These are phyloP conservation scores for Aciculosporium take DNA, from an alignment of 2,329 filamentous ascomycete species.

Conservation along the genomic window DNA sequence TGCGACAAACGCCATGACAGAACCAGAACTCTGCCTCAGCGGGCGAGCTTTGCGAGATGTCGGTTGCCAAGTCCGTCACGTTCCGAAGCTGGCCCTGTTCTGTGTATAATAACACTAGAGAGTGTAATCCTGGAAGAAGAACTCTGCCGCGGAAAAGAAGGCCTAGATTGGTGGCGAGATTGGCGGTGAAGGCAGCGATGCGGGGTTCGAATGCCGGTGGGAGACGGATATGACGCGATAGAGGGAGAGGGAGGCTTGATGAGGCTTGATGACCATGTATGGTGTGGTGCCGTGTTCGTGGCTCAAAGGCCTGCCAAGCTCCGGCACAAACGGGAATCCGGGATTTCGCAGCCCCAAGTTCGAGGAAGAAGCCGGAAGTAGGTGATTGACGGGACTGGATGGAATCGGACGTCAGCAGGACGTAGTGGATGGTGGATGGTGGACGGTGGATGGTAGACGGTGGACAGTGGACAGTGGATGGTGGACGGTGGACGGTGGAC, in stretches of 20 bases:
- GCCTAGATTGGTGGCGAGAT: neutral
- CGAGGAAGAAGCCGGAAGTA: neutral
- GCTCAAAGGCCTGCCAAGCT: slow-evolving; percentile 1
- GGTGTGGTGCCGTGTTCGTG: slow-evolving; percentile 4
- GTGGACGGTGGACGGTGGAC: no score
- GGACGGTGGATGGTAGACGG: no score
- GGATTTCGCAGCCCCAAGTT: neutral
- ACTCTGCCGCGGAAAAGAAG: no score
- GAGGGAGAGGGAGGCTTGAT: slow-evolving; percentile 1
- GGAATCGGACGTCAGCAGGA: no score
- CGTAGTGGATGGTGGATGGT: no score
- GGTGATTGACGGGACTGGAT: no score
- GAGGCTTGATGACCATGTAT: neutral
- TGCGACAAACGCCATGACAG: slow-evolving; percentile 28
- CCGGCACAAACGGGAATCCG: neutral
- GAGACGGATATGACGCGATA: slow-evolving; percentile 2
- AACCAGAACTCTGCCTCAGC: neutral
- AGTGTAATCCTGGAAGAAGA: no score
- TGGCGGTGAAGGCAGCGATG: neutral
- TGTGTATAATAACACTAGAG: neutral
- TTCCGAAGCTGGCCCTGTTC: neutral
- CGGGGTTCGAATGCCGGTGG: neutral
- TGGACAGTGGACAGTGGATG: no score
- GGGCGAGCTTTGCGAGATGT: neutral
- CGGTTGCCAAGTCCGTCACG: neutral